Percentiles rank a stretch among this genome's conserved stretches.
Conservation (phyloP, 345 rosid genomes). For the Hevea brasiliensis region DNA sequence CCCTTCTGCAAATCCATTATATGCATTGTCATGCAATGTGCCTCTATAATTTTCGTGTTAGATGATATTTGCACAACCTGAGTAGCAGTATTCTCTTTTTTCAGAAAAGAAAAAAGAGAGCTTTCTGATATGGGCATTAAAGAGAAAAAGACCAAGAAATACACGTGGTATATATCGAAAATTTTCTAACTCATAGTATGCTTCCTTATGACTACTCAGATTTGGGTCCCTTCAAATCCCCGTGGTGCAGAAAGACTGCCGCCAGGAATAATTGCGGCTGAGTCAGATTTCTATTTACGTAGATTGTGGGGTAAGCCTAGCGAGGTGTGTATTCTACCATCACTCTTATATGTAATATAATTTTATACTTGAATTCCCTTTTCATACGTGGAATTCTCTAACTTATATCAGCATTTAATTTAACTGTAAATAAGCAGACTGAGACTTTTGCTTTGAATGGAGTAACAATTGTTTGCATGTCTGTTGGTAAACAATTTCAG, state of each 20-base stretch:
- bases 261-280: slow-evolving; percentile 75
- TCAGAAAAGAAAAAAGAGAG: neutral
- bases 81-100: slow-evolving; percentile 1
- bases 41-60: slow-evolving; percentile 5
- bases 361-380: neutral
- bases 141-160: neutral
- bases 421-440: neutral
- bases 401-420: neutral
- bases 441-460: neutral
- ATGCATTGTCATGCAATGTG: neutral
- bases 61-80: slow-evolving; percentile 13
- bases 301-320: slow-evolving; percentile 91
- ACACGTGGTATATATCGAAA: neutral
- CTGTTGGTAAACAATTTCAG: neutral
- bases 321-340: slow-evolving; percentile 54
- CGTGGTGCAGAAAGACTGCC: slow-evolving; percentile 93
- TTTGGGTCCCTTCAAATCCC: slow-evolving; percentile 96
- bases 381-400: neutral
- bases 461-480: neutral
- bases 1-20: neutral
- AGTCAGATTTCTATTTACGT: slow-evolving; percentile 78
- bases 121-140: neutral
- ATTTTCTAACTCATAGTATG: neutral
- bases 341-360: slow-evolving; percentile 3
- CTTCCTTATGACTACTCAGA: slow-evolving; percentile 46